A percentile compares a stretch with the other conserved stretches of the same genome.
These are phyloP conservation scores for Neurospora sp. DNA, from an alignment of 2,329 filamentous ascomycete genomes.

Conservation along the genomic window DNA sequence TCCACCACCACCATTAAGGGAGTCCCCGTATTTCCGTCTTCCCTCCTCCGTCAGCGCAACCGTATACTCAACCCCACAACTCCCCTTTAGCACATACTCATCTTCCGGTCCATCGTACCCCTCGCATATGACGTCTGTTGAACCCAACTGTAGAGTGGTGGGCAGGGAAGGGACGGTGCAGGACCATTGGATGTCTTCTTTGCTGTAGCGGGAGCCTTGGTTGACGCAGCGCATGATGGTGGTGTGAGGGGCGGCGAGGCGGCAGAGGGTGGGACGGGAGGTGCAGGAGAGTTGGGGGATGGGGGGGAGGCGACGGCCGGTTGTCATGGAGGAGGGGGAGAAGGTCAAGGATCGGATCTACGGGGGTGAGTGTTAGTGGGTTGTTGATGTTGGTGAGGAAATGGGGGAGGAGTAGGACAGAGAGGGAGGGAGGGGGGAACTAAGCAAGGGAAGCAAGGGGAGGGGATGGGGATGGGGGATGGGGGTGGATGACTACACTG, in stretches of 20 bases:
- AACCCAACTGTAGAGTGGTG: conserved; percentile 58
- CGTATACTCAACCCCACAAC: conserved; percentile 85
- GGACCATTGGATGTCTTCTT: conserved; percentile 82
- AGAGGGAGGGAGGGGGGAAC: no score
- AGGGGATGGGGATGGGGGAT: conserved; percentile 36
- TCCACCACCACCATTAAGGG: conserved; percentile 5
- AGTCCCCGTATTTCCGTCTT: no score
- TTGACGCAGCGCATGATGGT: conserved; percentile 88
- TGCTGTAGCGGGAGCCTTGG: conserved; percentile 67
- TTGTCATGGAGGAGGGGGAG: conserved; percentile 46
- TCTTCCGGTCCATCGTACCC: conserved; percentile 72
- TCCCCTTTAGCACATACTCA: conserved; percentile 79
- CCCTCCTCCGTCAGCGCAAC: conserved; percentile 69
- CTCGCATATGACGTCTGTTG: conserved; percentile 87
- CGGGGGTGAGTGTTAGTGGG: conserved; percentile 36
- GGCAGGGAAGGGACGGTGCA: conserved; percentile 55
- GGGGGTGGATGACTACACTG: conserved; percentile 38
- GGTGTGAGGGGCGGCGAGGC: conserved; percentile 53
- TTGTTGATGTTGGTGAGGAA: neutral
- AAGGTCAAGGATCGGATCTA: conserved; percentile 73
- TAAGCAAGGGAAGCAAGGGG: neutral
- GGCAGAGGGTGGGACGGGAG: conserved; percentile 54
- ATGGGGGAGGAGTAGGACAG: no score
- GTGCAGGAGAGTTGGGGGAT: conserved; percentile 57
- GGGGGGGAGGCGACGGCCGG: conserved; percentile 68